phyloP scores from a whole-genome alignment of 2,329 filamentous ascomycete genomes.

The Botrytis hyacinthi region DNA sequence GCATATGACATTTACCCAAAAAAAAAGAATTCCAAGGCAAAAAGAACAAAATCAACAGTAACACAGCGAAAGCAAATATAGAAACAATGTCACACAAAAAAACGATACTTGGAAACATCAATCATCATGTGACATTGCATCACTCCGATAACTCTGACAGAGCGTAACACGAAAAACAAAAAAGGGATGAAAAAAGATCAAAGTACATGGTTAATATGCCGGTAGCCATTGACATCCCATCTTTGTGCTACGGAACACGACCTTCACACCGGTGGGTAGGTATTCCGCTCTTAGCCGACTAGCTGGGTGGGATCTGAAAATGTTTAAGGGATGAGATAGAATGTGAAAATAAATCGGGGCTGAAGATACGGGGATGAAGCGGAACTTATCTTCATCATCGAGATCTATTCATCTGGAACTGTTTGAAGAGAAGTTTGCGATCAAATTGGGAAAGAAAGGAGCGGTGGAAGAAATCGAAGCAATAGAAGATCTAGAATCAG shows the following conservation, averaged over 20 bases:
- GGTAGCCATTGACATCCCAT: constrained; percentile 2
- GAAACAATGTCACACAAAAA: background rate
- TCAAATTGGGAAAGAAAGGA: background rate
- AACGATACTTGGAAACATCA: background rate
- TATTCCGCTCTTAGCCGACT: background rate
- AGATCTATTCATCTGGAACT: background rate
- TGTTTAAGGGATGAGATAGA: background rate
- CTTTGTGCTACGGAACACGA: background rate
- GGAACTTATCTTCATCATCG: background rate
- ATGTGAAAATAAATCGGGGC: background rate
- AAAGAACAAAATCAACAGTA: background rate
- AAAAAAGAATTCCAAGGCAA: background rate
- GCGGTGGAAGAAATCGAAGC: background rate
- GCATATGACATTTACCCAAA: background rate
- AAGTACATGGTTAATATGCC: background rate
- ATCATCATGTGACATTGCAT: background rate
- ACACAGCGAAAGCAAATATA: background rate
- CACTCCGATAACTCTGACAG: background rate
- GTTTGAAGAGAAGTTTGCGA: background rate
- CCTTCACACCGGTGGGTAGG: background rate
- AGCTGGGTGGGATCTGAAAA: background rate
- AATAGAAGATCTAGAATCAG: background rate
- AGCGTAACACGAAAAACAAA: background rate
- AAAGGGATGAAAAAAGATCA: background rate
- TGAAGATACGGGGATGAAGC: background rate